Base-by-base conservation (phyloP, 331 rosid species). In the Ulmus americana region DNA sequence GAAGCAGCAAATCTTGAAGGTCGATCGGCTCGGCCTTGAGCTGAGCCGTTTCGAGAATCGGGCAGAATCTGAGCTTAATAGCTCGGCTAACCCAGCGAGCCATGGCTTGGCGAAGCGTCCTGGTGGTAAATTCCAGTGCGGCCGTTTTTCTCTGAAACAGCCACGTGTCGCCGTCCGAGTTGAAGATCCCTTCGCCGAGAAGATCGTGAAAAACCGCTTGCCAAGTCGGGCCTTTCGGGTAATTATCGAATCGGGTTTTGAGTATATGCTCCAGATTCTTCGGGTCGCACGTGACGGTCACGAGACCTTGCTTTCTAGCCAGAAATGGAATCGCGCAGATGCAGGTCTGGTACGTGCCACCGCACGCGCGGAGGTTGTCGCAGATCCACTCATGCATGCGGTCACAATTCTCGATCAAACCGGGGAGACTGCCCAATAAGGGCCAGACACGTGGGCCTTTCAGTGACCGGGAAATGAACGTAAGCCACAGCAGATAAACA, bases 301-400 rank as follows among this genome's bases (percentile, higher is more conserved):
- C 98, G 82, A 88, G 98, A 12, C 98, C 98, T 4, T 92, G 97
- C 64, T 79, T 85, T 52, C 18, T 80, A 0, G 97, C 95, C 0
- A 88, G 81, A 70, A 88, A 88, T 0, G 97, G 97, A 7, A 91
- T 77, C 0, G 97, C 96, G 20, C 95, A 91, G 74, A 86, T 84
- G 87, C 97, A 88, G 4, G 97, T 91, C 65, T 91, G 97, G 88
- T 91, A 91, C 82, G 97, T 91, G 81, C 97, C 97, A 44, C 88
- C 88, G 16, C 95, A 91, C 43, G 87, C 96, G 74, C 95, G 82
- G 44, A 91, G 95, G 81, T 86, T 88, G 49, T 91, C 97, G 13
- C 73, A 78, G 82, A 91, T 91, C 97, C 97, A 91, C 64, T 91
- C 97, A 22, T 91, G 97, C 83, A 91, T 52, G 39, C 96, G 96